These are phyloP conservation scores for Colletotrichum destructivum DNA, from an alignment of 2,329 filamentous ascomycete species.

Conservation along the genomic window DNA sequence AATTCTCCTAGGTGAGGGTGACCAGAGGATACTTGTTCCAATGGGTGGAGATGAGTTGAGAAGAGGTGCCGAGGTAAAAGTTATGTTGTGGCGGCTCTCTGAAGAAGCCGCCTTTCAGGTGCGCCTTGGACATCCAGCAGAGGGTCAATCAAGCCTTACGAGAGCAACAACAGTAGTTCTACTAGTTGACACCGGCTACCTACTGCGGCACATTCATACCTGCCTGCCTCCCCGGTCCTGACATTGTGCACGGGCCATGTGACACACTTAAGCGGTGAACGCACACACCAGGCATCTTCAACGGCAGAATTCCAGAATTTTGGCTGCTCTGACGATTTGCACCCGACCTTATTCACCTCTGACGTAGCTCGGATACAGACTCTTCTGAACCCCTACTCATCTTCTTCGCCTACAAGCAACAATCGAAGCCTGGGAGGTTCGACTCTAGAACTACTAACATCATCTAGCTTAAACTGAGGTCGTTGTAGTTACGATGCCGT, in stretches of 20 bases:
- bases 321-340: slow-evolving; percentile 8
- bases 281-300: not conserved
- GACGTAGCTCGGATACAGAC: not conserved
- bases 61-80: too few relatives aligned
- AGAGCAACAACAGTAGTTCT: too few relatives aligned
- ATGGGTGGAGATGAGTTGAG: too few relatives aligned
- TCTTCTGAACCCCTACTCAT: not conserved
- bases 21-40: too few relatives aligned
- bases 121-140: too few relatives aligned
- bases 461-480: not conserved
- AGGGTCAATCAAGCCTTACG: too few relatives aligned
- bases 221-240: too few relatives aligned
- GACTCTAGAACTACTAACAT: not conserved
- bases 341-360: not conserved
- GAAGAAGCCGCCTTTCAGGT: too few relatives aligned
- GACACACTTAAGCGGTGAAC: slow-evolving; percentile 14
- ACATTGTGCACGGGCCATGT: not conserved
- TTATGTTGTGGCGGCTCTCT: too few relatives aligned
- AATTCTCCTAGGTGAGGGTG: slow-evolving; percentile 41
- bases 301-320: slow-evolving; percentile 40
- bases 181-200: too few relatives aligned
- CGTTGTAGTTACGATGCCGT: slow-evolving; percentile 42
- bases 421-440: not conserved
- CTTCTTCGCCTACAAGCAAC: not conserved
- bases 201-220: too few relatives aligned